phyloP scores from a whole-genome alignment of 352 stramenopile species.

The Phytophthora kernoviae region DNA sequence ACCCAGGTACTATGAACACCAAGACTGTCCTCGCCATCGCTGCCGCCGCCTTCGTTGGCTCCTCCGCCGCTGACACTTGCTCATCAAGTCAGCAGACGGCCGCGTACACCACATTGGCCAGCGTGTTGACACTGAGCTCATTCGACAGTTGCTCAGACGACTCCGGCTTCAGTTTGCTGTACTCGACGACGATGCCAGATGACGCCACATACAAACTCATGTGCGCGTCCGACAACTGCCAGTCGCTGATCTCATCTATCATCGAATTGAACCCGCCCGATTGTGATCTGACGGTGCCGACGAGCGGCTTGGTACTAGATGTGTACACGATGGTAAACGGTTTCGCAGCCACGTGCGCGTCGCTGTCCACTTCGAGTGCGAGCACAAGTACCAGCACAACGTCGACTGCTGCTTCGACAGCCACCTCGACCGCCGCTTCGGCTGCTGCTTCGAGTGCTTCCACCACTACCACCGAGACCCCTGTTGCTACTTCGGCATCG shows the following conservation, averaged over 20 bases:
- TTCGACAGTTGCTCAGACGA: conserved; percentile 10
- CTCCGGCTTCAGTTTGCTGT: conserved; percentile 22
- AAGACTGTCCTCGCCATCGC: conserved; percentile 3
- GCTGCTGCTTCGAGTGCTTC: too few relatives aligned
- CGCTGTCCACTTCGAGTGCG: too few relatives aligned
- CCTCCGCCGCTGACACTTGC: conserved; percentile 1
- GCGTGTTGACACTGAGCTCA: conserved; percentile 2
- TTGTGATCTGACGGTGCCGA: conserved; percentile 10
- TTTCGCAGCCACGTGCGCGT: too few relatives aligned
- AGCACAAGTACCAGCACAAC: too few relatives aligned
- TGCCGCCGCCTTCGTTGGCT: conserved; percentile 2
- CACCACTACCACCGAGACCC: background rate
- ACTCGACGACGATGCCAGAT: conserved; percentile 11
- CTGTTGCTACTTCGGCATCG: background rate
- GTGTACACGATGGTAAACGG: too few relatives aligned
- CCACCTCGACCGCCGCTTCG: too few relatives aligned
- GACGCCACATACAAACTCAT: conserved; percentile 19
- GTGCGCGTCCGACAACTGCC: conserved; percentile 18
- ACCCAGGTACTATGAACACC: conserved; percentile 7
- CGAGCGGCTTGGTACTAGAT: background rate
- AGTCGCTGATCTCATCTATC: conserved; percentile 11
- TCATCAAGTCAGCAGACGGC: background rate
- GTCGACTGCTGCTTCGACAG: too few relatives aligned
- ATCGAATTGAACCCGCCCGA: conserved; percentile 8
- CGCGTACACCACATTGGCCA: conserved; percentile 13